These are phyloP conservation scores for Suillus brevipes DNA, from an alignment of 768 basidiomycete genomes.

Conservation along the genomic window DNA sequence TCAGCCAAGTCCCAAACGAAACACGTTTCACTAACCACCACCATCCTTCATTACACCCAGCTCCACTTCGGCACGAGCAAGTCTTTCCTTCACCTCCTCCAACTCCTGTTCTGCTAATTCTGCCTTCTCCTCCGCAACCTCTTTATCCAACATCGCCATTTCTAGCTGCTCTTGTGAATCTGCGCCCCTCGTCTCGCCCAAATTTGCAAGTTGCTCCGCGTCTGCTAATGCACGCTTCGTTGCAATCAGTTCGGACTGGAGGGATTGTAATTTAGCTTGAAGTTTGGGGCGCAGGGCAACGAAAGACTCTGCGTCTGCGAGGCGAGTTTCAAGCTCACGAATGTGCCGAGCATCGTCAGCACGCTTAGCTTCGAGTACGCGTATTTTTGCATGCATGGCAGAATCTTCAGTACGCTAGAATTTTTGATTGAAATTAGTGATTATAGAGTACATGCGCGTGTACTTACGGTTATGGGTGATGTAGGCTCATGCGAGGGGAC, in stretches of 20 bases:
- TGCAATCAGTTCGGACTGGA: slow-evolving; percentile 77
- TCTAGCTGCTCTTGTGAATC: slow-evolving; percentile 91
- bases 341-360: slow-evolving; percentile 84
- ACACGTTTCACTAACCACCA: slow-evolving; percentile 25
- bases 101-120: slow-evolving; percentile 78
- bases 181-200: slow-evolving; percentile 66
- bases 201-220: slow-evolving; percentile 66
- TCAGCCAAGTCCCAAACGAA: slow-evolving; percentile 10
- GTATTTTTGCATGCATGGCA: slow-evolving; percentile 68
- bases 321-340: slow-evolving; percentile 81
- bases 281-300: slow-evolving; percentile 85
- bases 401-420: slow-evolving; percentile 36
- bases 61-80: slow-evolving; percentile 83
- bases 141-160: slow-evolving; percentile 93
- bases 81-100: slow-evolving; percentile 73
- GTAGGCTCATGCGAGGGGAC: slow-evolving; percentile 19
- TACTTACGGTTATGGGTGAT: slow-evolving; percentile 26
- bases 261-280: slow-evolving; percentile 80
- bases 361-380: slow-evolving; percentile 84
- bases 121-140: slow-evolving; percentile 91
- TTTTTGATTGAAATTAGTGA: slow-evolving; percentile 13
- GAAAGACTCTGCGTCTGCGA: slow-evolving; percentile 82
- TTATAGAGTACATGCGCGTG: not conserved
- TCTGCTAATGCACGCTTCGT: slow-evolving; percentile 79
- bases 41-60: slow-evolving; percentile 73